These are phyloP conservation scores for Nemophila menziesii DNA, from an alignment of 257 asterid genomes.

Conservation along the genomic window DNA sequence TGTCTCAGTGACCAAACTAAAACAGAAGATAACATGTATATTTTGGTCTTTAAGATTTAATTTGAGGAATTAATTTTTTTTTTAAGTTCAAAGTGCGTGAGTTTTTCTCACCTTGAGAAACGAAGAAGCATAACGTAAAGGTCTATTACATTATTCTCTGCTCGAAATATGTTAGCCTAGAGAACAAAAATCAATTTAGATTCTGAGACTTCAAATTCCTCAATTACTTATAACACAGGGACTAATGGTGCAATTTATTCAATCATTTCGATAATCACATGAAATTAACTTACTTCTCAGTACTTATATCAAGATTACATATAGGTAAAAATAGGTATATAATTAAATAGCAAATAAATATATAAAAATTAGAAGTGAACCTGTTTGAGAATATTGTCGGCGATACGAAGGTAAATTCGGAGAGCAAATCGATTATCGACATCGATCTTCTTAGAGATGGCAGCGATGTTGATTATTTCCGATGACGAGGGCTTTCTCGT, in stretches of 20 bases:
- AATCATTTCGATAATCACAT: too few relatives aligned
- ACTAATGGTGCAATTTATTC: too few relatives aligned
- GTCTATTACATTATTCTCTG: constrained; percentile 65
- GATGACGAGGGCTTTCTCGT: constrained; percentile 42
- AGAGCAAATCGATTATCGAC: constrained; percentile 65
- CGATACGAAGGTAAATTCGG: constrained; percentile 52
- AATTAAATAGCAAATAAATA: neutral
- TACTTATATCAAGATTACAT: too few relatives aligned
- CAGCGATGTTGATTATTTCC: constrained; percentile 48
- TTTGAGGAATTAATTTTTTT: constrained; percentile 2
- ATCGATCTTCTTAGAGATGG: constrained; percentile 52
- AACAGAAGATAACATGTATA: constrained; percentile 20
- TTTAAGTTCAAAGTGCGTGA: neutral
- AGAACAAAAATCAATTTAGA: constrained; percentile 13
- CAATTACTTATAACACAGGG: too few relatives aligned
- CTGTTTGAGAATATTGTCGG: constrained; percentile 77
- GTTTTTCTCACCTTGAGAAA: constrained; percentile 71
- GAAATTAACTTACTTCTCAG: neutral
- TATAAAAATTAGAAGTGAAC: constrained; percentile 15
- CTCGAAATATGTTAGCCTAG: constrained; percentile 90
- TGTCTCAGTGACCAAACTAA: constrained; percentile 90
- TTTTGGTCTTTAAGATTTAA: constrained; percentile 4
- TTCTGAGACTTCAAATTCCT: neutral
- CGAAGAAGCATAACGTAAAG: constrained; percentile 89
- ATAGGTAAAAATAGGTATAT: neutral